phyloP scores from a whole-genome alignment of 192 early-diverging fungal genomes.

The Coemansia sp. region DNA sequence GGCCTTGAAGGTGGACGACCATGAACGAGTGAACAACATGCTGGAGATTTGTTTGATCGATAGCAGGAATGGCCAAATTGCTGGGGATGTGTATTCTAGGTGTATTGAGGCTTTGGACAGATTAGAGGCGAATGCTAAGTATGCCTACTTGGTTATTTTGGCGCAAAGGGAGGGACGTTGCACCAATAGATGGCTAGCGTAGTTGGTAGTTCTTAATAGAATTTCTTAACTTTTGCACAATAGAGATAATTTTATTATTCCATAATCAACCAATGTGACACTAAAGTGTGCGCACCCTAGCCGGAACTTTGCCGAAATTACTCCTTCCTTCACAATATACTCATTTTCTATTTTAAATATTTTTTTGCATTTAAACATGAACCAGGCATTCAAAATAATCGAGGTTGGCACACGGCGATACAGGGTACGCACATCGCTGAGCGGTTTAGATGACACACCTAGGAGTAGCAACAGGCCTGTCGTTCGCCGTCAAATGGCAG shows the following conservation, averaged over 20 bases:
- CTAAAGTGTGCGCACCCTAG: background rate
- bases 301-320: background rate
- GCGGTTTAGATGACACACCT: background rate
- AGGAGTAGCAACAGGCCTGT: background rate
- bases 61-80: background rate
- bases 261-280: background rate
- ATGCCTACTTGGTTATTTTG: background rate
- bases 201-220: background rate
- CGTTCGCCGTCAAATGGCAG: background rate
- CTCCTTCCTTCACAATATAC: background rate
- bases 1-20: background rate
- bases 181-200: background rate
- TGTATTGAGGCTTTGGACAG: background rate
- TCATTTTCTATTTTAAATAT: background rate
- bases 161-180: background rate
- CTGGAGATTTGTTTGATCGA: background rate
- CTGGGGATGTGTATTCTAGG: background rate
- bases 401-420: conserved; percentile 28
- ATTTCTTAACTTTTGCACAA: background rate
- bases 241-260: background rate
- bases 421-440: conserved; percentile 18
- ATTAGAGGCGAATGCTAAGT: background rate
- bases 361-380: background rate
- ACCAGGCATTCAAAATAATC: conserved; percentile 3
- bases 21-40: background rate